Base-by-base conservation (phyloP, 306 rosid species). In the Fagus sylvatica region DNA sequence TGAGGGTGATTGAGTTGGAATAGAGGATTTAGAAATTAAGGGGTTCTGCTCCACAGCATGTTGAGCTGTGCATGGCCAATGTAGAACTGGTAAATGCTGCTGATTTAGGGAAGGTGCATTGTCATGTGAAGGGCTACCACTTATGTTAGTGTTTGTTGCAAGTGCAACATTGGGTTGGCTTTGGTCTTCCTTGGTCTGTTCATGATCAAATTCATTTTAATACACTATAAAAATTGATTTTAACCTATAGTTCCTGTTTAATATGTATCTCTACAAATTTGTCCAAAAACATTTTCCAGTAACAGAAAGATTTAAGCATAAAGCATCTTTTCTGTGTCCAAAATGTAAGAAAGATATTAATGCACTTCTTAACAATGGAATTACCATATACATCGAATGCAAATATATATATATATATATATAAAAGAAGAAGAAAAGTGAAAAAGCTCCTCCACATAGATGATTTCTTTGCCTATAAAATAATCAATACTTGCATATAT, bases 131-230 rank as follows among this genome's bases (percentile, higher is more conserved):
- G 79, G 62, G 53, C 64, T 65, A 74, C 69, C 43, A 40, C 66
- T 49, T 53, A 49, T 83, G 53, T 53, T 60, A 32, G 28, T 75
- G 41, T 60, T 73, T 7, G 69, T 70, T 42, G 42, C 67, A 72
- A 42, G 41, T 71, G 40, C 59, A 53, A 36, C 77, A 69, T 69
- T 72, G 51, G 46, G 43, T 15, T 62, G 70, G 39, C 69, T 46
- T 65, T 84, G 82, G 19, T 80, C 72, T 69, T 59, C 80, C 40
- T 59, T 86, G 78, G 11, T 76, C 93, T 89, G 85, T 83, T 77
- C 37, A 83, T 17, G 64, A 73, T 43, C 72, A 84, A 4, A 74
- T 43, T 59, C 75, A 78, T 74, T 67, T 30, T 74, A 39, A 64
- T 53, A 72, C 51, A 46, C 33, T 10, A 41, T 46, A n/a, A 41